Evolutionary conservation across 208 protist species (phyloP).

Genomic region (Crithidia bombi): DNA sequence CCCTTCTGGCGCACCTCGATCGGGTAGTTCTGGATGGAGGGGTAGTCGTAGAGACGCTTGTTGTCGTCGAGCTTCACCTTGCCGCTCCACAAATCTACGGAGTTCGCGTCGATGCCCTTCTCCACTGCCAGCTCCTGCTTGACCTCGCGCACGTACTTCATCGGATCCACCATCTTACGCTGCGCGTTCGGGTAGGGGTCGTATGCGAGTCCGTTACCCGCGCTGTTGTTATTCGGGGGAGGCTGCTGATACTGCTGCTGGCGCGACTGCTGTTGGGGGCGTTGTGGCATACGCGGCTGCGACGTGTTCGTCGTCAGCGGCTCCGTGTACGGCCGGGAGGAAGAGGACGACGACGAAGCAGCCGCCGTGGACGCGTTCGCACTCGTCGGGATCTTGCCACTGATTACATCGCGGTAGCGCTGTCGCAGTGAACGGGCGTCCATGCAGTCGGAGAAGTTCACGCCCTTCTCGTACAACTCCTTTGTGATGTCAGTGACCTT

Average conservation of each 20-base stretch:
- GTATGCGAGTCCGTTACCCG: conserved; percentile 58
- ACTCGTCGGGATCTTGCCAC: conserved; percentile 50
- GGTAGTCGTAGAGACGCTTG: conserved; percentile 92
- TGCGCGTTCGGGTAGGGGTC: conserved; percentile 92
- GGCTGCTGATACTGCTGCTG: conserved; percentile 46
- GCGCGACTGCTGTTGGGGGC: conserved; percentile 23
- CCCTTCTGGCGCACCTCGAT: conserved; percentile 93
- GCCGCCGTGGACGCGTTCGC: conserved; percentile 5
- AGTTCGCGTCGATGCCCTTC: conserved; percentile 80
- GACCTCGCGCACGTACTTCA: conserved; percentile 89
- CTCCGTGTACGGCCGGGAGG: conserved; percentile 30
- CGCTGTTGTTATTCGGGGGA: conserved; percentile 63
- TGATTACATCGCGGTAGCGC: conserved; percentile 82
- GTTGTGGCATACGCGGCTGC: conserved; percentile 49
- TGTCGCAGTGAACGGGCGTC: conserved; percentile 82
- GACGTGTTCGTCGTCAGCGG: conserved; percentile 37
- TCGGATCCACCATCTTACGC: conserved; percentile 92
- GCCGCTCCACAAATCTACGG: conserved; percentile 89
- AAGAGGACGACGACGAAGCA: not conserved
- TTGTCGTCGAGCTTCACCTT: conserved; percentile 85
- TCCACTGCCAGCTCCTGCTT: conserved; percentile 86
- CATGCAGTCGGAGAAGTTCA: conserved; percentile 92
- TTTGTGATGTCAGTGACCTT: conserved; percentile 90
- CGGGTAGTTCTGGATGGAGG: conserved; percentile 85
- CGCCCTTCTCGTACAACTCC: conserved; percentile 83